phyloP scores from a whole-genome alignment of 176 grass and related monocot species.

The Carex kokanica region DNA sequence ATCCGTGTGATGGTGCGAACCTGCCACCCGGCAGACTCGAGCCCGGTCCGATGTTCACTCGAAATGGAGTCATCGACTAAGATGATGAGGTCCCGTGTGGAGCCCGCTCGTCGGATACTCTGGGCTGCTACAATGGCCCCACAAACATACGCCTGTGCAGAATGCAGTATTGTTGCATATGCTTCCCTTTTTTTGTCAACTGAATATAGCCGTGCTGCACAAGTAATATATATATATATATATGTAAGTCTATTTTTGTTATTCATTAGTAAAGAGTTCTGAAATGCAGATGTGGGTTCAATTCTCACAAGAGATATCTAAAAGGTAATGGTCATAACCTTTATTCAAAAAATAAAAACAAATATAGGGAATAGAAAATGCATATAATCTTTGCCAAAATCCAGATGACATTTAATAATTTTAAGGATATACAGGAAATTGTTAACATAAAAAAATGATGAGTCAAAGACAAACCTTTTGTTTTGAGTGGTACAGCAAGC shows the following conservation, averaged over 20 bases:
- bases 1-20: constrained; percentile 80
- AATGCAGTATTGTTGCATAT: constrained; percentile 90
- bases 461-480: constrained; percentile 48
- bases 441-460: neutral
- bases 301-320: neutral
- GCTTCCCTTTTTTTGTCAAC: constrained; percentile 62
- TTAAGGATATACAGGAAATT: neutral
- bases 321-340: neutral
- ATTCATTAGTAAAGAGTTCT: neutral
- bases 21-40: constrained; percentile 84
- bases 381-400: neutral
- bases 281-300: neutral
- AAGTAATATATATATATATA: neutral
- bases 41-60: constrained; percentile 49
- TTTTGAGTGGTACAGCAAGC: constrained; percentile 76
- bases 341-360: too few relatives aligned
- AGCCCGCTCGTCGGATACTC: constrained; percentile 85
- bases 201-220: constrained; percentile 64
- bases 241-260: neutral
- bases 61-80: constrained; percentile 77
- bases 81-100: constrained; percentile 83
- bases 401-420: neutral
- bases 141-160: constrained; percentile 75
- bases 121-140: constrained; percentile 88
- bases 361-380: neutral